phyloP scores from a whole-genome alignment of 306 rosid genomes.

The Prinsepia uniflora region DNA sequence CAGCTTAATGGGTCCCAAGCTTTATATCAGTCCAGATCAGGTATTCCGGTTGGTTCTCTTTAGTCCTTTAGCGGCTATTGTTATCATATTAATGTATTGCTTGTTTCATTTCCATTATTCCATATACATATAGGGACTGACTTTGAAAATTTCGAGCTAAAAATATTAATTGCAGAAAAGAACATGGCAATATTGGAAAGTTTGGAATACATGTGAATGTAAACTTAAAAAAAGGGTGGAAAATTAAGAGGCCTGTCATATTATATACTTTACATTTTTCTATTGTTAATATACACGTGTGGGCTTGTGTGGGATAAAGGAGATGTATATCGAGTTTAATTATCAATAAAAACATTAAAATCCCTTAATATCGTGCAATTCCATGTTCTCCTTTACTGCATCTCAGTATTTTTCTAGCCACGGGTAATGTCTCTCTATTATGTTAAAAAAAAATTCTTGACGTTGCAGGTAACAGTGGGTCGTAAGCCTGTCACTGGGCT shows the following conservation, averaged over 20 bases:
- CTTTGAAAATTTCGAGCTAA: background rate
- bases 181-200: background rate
- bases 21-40: constrained; percentile 92
- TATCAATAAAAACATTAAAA: no score
- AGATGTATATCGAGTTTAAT: background rate
- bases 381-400: background rate
- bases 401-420: background rate
- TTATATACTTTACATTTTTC: no score
- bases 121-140: background rate
- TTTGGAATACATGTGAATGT: background rate
- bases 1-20: constrained; percentile 98
- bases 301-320: background rate
- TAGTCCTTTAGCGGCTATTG: constrained; percentile 14
- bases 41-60: constrained; percentile 35
- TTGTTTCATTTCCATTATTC: background rate
- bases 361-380: background rate
- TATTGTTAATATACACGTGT: background rate
- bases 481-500: constrained; percentile 97
- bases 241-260: background rate
- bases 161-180: background rate
- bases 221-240: background rate
- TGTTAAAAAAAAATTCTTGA: constrained; percentile 20
- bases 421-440: constrained; percentile 17
- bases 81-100: constrained; percentile 16
- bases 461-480: constrained; percentile 88